Percentiles rank a stretch among this genome's conserved stretches.
Evolutionary conservation across 352 stramenopile species (phyloP).

Genomic region (Globisporangium parvum): DNA sequence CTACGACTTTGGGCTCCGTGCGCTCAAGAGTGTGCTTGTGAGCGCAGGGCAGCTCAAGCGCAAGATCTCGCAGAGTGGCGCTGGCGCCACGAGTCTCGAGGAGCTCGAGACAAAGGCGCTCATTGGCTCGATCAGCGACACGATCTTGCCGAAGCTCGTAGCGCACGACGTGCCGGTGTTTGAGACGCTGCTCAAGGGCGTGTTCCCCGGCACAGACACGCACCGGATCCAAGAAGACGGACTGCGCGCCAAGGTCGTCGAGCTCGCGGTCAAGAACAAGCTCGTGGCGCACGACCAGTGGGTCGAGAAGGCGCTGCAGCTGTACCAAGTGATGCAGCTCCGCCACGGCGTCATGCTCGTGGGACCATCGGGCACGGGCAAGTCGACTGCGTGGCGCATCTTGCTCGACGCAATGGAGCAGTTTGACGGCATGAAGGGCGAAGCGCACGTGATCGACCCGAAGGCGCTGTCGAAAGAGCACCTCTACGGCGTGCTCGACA

Average conservation of each 20-base stretch:
- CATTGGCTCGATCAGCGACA: constrained; percentile 98
- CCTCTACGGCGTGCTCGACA: constrained; percentile 98
- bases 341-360: constrained; percentile 99
- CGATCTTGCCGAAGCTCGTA: constrained; percentile 99
- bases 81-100: constrained; percentile 33
- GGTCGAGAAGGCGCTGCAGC: constrained; percentile 98
- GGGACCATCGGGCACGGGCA: constrained; percentile 95
- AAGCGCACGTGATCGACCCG: constrained; percentile 98
- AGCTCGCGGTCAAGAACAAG: constrained; percentile 87
- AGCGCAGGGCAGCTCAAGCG: constrained; percentile 98
- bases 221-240: constrained; percentile 83
- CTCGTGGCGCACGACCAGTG: constrained; percentile 90
- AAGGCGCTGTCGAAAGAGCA: constrained; percentile 98
- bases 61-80: constrained; percentile 61
- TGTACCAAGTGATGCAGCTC: constrained; percentile 97
- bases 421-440: constrained; percentile 94
- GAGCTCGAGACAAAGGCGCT: constrained; percentile 92
- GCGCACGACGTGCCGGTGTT: constrained; percentile 97
- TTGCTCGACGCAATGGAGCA: constrained; percentile 93
- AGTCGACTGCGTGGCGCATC: constrained; percentile 92
- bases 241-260: constrained; percentile 85
- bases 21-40: constrained; percentile 98
- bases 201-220: constrained; percentile 94
- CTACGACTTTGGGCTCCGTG: constrained; percentile 99
- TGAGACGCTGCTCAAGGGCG: constrained; percentile 92